Percentiles rank a stretch among this genome's conserved stretches.
These are phyloP conservation scores for Balamuthia mandrillaris DNA, from an alignment of 208 protist species.

Conservation along the genomic window DNA sequence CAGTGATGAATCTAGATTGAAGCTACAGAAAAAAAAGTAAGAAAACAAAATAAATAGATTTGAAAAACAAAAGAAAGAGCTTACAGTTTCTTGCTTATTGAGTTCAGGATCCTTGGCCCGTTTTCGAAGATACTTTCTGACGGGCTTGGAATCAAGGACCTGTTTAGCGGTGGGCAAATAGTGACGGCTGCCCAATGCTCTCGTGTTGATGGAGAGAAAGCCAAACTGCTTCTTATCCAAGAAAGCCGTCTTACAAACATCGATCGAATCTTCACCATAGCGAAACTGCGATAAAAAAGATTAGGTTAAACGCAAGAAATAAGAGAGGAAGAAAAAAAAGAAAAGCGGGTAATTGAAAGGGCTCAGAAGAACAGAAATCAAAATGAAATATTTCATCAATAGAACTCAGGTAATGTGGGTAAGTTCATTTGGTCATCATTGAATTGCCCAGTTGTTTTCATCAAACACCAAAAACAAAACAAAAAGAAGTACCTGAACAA, in stretches of 20 bases:
- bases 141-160: neutral
- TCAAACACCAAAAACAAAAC: slow-evolving; percentile 26
- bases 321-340: no score
- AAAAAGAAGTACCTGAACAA: slow-evolving; percentile 81
- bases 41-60: neutral
- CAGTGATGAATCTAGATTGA: slow-evolving; percentile 29
- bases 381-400: no score
- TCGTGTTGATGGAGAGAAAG: slow-evolving; percentile 76
- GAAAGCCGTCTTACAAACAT: slow-evolving; percentile 88
- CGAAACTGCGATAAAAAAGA: slow-evolving; percentile 77
- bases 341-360: no score
- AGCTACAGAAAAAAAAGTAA: slow-evolving; percentile 25
- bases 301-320: no score
- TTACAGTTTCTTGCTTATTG: neutral
- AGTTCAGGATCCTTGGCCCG: neutral
- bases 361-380: no score
- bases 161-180: neutral
- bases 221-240: slow-evolving; percentile 87
- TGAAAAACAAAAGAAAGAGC: neutral
- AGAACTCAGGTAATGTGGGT: no score
- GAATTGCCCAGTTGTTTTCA: neutral
- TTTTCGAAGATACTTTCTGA: neutral
- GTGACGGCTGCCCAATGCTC: neutral
- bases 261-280: slow-evolving; percentile 97
- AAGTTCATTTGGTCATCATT: no score